Conservation (phyloP, 257 asterid species). For the Gynochthodes officinalis region DNA sequence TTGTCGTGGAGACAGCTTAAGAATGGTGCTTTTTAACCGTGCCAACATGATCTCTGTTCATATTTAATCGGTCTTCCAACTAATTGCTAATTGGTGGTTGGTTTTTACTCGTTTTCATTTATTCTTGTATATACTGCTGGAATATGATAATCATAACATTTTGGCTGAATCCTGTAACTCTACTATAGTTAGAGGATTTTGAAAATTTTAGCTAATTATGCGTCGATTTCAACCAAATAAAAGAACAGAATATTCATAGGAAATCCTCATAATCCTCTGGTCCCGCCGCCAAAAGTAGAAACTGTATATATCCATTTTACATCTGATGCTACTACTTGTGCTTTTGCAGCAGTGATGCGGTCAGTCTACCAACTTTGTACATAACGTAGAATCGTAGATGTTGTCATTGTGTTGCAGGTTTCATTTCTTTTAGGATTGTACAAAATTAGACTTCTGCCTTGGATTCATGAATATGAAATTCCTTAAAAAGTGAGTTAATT, state of each 20-base stretch:
- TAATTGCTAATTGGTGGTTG: background rate
- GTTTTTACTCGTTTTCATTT: no score
- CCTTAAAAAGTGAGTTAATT: background rate
- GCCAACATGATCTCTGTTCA: no score
- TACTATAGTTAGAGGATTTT: no score
- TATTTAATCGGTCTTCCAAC: background rate
- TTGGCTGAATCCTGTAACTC: no score
- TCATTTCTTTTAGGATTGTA: background rate
- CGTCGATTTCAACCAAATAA: background rate
- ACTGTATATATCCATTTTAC: no score
- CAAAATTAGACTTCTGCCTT: background rate
- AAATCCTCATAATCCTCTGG: background rate
- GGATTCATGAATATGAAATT: background rate
- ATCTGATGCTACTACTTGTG: no score
- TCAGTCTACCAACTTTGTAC: background rate
- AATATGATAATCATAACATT: no score
- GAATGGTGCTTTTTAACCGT: no score
- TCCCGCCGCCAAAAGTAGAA: background rate
- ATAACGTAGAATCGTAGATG: background rate
- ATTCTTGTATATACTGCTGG: no score
- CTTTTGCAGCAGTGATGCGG: no score
- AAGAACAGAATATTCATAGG: background rate
- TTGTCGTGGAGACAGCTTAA: no score
- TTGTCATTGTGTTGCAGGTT: background rate
- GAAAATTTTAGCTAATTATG: background rate